Conservation (phyloP, 768 basidiomycete species). For the Panaeolus papilionaceus region DNA sequence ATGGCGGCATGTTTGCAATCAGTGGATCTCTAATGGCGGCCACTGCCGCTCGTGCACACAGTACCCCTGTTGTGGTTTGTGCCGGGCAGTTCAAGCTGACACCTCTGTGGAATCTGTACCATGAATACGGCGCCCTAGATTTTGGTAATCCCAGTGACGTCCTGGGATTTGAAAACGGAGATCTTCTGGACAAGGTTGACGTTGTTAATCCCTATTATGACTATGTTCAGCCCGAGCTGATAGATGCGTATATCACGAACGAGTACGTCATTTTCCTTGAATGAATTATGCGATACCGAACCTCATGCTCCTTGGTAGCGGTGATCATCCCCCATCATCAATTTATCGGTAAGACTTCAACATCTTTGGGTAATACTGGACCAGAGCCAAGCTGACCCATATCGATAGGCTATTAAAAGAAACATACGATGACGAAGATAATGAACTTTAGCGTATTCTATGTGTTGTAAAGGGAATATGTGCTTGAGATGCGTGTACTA, state of each 20-base stretch:
- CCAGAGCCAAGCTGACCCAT: slow-evolving; percentile 22
- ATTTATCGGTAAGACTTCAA: slow-evolving; percentile 70
- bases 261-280: slow-evolving; percentile 67
- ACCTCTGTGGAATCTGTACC: slow-evolving; percentile 88
- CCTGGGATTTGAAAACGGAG: slow-evolving; percentile 79
- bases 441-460: slow-evolving; percentile 58
- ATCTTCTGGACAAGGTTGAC: slow-evolving; percentile 85
- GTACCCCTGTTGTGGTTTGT: slow-evolving; percentile 91
- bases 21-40: slow-evolving; percentile 87
- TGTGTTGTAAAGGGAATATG: slow-evolving; percentile 22
- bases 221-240: slow-evolving; percentile 90
- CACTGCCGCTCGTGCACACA: slow-evolving; percentile 86
- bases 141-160: slow-evolving; percentile 70
- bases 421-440: slow-evolving; percentile 94
- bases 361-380: background rate
- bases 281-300: slow-evolving; percentile 10
- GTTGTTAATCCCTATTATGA: slow-evolving; percentile 97
- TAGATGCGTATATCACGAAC: slow-evolving; percentile 95
- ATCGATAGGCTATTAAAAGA: slow-evolving; percentile 81
- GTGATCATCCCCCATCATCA: slow-evolving; percentile 95
- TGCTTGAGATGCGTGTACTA: slow-evolving; percentile 16
- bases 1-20: slow-evolving; percentile 94
- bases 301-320: slow-evolving; percentile 53
- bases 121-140: slow-evolving; percentile 85
- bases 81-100: slow-evolving; percentile 97